Evolutionary conservation across 208 protist species (phyloP), one percentile per base, ranked within the genome.

Genomic region (Acanthamoeba royreba): DNA sequence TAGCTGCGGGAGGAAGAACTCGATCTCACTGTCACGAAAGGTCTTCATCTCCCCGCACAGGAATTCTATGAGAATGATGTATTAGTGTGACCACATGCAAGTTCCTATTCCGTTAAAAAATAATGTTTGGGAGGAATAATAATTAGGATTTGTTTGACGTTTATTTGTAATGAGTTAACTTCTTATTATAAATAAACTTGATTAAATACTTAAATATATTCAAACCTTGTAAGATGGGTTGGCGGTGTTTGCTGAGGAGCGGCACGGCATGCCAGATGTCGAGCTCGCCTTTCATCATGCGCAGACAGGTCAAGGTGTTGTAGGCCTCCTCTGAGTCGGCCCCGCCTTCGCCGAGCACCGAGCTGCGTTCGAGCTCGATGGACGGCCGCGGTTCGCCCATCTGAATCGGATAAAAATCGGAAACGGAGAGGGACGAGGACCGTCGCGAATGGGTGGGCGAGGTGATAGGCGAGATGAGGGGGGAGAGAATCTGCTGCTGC

Each of bases 1-100:
- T 28, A 87, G 77, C 45, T 87, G 77, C 8, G 77, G 77, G 45
- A 87, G 77, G 47, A 61, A 87, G 43, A 87, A 87, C 77, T 87
- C 77, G n/a, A 87, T 25, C 47, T 87, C 46, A 28, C 47, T 49
- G 42, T 61, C 42, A 40, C 47, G 46, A 38, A 55, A 87, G 77
- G 28, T 17, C 47, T 87, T 87, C n/a, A 87, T 28, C 77, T 87
- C 77, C 15, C n/a, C 42, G 46, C 46, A 61, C 47, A 87, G 25
- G 28, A 87, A 58, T 11, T 61, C 77, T 87, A 38, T 33, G 38
- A n/a, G n/a, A n/a, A n/a, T n/a, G n/a, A n/a, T n/a, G n/a, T n/a
- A n/a, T n/a, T n/a, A n/a, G n/a, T 52, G 9, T 17, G n/a, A 53
- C 4, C 45, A 42, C 13, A 81, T 47, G 19, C 31, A 42, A 35